phyloP scores from a whole-genome alignment of 2,329 filamentous ascomycete species.

The Aspergillus pseudoviridinutans region DNA sequence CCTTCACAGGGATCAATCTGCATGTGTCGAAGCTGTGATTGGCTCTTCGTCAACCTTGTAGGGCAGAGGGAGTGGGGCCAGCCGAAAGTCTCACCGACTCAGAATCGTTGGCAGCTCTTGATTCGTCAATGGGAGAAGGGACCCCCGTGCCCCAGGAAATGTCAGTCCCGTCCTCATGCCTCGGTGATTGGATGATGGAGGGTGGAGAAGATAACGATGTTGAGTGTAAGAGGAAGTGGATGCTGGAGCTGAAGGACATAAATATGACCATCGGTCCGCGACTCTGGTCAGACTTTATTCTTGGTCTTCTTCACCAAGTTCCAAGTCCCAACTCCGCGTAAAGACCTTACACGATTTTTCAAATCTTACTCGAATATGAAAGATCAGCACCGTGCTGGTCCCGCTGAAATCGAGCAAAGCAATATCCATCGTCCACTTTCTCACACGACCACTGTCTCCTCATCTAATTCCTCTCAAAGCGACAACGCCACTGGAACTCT shows the following conservation, averaged over 20 bases:
- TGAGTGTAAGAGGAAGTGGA: background rate
- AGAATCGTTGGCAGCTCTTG: constrained; percentile 11
- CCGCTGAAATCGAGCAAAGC: constrained; percentile 1
- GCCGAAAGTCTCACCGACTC: constrained; percentile 9
- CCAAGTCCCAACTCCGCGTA: background rate
- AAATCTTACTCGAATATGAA: constrained; percentile 1
- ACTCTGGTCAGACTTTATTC: background rate
- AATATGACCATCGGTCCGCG: constrained; percentile 12
- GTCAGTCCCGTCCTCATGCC: background rate
- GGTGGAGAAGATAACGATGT: background rate
- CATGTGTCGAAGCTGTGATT: background rate
- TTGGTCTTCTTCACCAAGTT: background rate
- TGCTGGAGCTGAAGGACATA: constrained; percentile 10
- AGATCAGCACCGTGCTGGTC: background rate
- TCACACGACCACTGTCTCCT: constrained; percentile 16
- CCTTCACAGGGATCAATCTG: constrained; percentile 3
- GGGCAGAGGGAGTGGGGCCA: constrained; percentile 9
- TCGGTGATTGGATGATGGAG: background rate
- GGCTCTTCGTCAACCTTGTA: constrained; percentile 3
- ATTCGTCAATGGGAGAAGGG: constrained; percentile 10
- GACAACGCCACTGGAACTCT: constrained; percentile 1
- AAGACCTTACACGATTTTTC: background rate
- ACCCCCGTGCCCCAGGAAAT: background rate
- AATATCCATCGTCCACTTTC: constrained; percentile 11
- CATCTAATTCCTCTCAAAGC: constrained; percentile 9